Percentiles rank a stretch among this genome's conserved stretches.
These are phyloP conservation scores for Geranomyces michiganensis DNA, from an alignment of 192 early-diverging fungal species.

Conservation along the genomic window DNA sequence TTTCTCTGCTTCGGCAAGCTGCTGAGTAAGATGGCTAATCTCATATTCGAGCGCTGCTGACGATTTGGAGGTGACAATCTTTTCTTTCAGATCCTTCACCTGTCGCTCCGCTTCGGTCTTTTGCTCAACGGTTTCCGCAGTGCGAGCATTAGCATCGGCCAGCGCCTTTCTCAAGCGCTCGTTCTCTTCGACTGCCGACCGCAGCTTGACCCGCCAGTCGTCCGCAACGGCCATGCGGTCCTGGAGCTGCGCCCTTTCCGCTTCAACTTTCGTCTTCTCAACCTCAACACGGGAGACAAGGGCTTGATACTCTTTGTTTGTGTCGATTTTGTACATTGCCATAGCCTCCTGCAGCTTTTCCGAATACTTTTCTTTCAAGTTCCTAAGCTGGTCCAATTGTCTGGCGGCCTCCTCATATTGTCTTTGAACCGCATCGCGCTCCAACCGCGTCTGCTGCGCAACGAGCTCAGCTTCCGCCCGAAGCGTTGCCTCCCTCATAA, in stretches of 20 bases:
- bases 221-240: slow-evolving; percentile 37
- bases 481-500: slow-evolving; percentile 39
- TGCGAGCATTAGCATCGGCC: background rate
- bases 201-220: slow-evolving; percentile 15
- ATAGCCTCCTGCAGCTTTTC: slow-evolving; percentile 50
- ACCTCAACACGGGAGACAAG: slow-evolving; percentile 40
- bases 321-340: slow-evolving; percentile 52
- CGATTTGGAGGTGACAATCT: slow-evolving; percentile 19
- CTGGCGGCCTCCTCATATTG: slow-evolving; percentile 35
- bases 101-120: background rate
- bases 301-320: slow-evolving; percentile 43
- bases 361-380: slow-evolving; percentile 47
- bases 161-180: slow-evolving; percentile 2
- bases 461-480: slow-evolving; percentile 47
- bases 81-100: slow-evolving; percentile 8
- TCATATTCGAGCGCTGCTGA: slow-evolving; percentile 55
- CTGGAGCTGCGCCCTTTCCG: slow-evolving; percentile 39
- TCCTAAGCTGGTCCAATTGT: slow-evolving; percentile 36
- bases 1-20: slow-evolving; percentile 52
- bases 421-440: slow-evolving; percentile 35
- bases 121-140: too few relatives aligned
- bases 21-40: slow-evolving; percentile 46
- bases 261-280: slow-evolving; percentile 46
- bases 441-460: slow-evolving; percentile 38
- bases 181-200: slow-evolving; percentile 18